phyloP scores from a whole-genome alignment of 441 rosid genomes.

The Gossypium aridum region DNA sequence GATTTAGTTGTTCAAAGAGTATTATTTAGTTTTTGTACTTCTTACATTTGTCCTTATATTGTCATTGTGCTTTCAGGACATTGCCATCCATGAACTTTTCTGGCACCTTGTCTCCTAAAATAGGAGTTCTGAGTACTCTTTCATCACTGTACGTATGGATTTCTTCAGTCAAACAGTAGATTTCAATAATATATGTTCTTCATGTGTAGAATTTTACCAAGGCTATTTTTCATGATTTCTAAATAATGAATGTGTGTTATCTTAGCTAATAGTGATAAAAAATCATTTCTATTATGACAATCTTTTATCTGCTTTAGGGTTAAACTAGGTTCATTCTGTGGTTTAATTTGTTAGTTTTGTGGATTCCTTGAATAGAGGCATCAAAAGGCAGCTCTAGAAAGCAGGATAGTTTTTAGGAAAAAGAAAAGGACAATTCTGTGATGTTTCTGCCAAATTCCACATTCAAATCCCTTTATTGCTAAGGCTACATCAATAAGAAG shows the following conservation, averaged over 20 bases:
- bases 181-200: not conserved
- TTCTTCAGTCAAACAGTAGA: not conserved
- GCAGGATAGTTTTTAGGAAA: not conserved
- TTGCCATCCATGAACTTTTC: slow-evolving; percentile 75
- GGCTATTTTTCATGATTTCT: not conserved
- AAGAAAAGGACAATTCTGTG: not conserved
- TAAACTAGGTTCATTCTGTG: not conserved
- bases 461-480: not conserved
- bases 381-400: not conserved
- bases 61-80: slow-evolving; percentile 41
- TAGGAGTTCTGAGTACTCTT: slow-evolving; percentile 58
- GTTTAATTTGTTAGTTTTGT: not conserved
- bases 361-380: not conserved
- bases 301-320: no score
- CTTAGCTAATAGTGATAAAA: no score
- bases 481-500: no score
- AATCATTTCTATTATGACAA: no score
- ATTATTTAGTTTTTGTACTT: slow-evolving; percentile 9
- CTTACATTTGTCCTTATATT: slow-evolving; percentile 3
- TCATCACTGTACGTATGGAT: slow-evolving; percentile 56
- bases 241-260: not conserved
- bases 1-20: slow-evolving; percentile 4
- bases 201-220: not conserved
- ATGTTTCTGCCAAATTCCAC: not conserved
- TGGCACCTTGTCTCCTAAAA: slow-evolving; percentile 59